Percentiles rank a stretch among this genome's conserved stretches.
phyloP scores from a whole-genome alignment of 257 asterid species.

The Agastache rugosa region DNA sequence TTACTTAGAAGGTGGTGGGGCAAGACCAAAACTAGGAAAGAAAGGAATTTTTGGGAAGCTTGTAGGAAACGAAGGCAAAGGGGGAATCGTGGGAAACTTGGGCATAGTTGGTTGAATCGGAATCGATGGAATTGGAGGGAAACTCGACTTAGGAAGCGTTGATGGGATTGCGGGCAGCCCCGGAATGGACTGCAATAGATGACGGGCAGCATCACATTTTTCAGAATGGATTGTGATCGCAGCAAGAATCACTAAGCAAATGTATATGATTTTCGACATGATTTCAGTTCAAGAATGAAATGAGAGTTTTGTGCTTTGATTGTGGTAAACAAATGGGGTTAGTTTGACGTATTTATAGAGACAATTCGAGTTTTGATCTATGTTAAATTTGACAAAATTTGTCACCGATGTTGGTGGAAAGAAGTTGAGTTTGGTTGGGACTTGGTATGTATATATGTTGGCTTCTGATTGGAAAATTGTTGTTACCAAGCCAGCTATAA shows the following conservation, averaged over 20 bases:
- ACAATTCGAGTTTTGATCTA: background rate
- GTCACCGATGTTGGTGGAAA: slow-evolving; percentile 26
- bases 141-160: slow-evolving; percentile 31
- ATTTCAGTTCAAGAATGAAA: slow-evolving; percentile 2
- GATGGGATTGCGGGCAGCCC: slow-evolving; percentile 36
- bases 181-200: slow-evolving; percentile 37
- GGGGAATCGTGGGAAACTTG: slow-evolving; percentile 29
- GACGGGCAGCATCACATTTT: slow-evolving; percentile 39
- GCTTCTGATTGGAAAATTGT: background rate
- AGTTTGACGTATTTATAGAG: slow-evolving; percentile 27
- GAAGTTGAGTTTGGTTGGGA: slow-evolving; percentile 34
- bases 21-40: slow-evolving; percentile 30
- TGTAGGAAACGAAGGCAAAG: slow-evolving; percentile 32
- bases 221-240: slow-evolving; percentile 29
- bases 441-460: slow-evolving; percentile 10
- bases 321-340: slow-evolving; percentile 12
- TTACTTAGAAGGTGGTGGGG: slow-evolving; percentile 43
- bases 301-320: background rate
- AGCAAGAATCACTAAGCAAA: slow-evolving; percentile 28
- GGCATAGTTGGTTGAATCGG: slow-evolving; percentile 38
- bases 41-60: slow-evolving; percentile 36
- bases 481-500: background rate
- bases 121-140: slow-evolving; percentile 33
- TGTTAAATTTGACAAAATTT: slow-evolving; percentile 26
- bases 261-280: slow-evolving; percentile 35